Conservation (phyloP, 1,284 basidiomycete species). For the Phlebopus sp. region DNA sequence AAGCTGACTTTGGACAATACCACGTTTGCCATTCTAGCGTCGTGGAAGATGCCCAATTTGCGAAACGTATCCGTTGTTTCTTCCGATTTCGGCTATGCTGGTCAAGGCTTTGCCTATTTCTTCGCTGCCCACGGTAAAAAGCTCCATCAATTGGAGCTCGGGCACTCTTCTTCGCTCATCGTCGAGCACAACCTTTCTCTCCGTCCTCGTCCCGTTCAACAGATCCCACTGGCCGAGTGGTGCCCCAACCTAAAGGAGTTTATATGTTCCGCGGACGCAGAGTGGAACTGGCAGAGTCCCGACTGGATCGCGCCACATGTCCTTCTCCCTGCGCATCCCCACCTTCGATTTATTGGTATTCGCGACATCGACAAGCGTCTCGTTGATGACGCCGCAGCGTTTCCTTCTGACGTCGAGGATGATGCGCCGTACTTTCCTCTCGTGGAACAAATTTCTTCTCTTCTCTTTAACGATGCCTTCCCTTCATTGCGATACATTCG, state of each 20-base stretch:
- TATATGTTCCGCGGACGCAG: constrained; percentile 69
- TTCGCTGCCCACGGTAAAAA: constrained; percentile 62
- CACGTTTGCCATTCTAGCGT: constrained; percentile 61
- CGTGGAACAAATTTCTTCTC: constrained; percentile 57
- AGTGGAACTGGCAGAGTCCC: constrained; percentile 75
- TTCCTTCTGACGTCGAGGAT: constrained; percentile 30
- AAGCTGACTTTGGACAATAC: constrained; percentile 69
- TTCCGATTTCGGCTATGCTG: constrained; percentile 65
- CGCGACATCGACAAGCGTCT: constrained; percentile 66
- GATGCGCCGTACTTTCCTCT: constrained; percentile 61
- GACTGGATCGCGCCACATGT: constrained; percentile 80
- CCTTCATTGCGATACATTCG: constrained; percentile 58
- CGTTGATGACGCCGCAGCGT: constrained; percentile 36
- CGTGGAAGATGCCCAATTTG: constrained; percentile 57
- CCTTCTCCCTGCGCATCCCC: constrained; percentile 59
- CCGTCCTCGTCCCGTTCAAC: constrained; percentile 34
- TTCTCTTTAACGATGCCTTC: constrained; percentile 59
- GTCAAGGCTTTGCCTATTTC: constrained; percentile 59
- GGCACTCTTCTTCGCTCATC: constrained; percentile 62
- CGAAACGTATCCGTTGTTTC: constrained; percentile 62
- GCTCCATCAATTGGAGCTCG: constrained; percentile 64
- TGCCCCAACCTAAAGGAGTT: constrained; percentile 66
- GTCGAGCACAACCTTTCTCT: constrained; percentile 60
- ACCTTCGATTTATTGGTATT: constrained; percentile 64
- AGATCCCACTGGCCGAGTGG: constrained; percentile 54